Evolutionary conservation across 2,329 filamentous ascomycete species (phyloP).

Genomic region (Apiospora phragmitis): DNA sequence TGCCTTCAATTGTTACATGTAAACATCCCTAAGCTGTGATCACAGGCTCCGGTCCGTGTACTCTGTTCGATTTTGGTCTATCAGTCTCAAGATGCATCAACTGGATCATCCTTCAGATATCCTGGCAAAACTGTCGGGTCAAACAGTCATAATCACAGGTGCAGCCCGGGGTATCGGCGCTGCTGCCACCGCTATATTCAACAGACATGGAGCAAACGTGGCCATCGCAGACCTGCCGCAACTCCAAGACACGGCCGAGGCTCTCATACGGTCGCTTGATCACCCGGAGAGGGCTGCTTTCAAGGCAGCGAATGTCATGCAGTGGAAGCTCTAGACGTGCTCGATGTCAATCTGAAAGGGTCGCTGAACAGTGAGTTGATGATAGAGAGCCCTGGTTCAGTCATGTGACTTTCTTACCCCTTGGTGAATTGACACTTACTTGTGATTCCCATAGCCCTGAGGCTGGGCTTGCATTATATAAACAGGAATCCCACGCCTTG

Average conservation of each 20-base stretch:
- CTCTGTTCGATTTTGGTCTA: neutral
- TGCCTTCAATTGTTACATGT: neutral
- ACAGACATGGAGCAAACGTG: conserved; percentile 37
- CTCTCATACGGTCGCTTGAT: conserved; percentile 29
- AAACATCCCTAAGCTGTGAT: neutral
- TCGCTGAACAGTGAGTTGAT: conserved; percentile 41
- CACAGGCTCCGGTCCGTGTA: neutral
- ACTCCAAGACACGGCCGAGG: conserved; percentile 25
- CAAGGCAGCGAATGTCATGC: conserved; percentile 34
- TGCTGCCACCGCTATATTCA: conserved; percentile 37
- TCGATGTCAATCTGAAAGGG: conserved; percentile 45
- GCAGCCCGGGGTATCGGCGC: conserved; percentile 42
- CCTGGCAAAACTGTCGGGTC: conserved; percentile 20
- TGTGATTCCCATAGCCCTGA: conserved; percentile 27
- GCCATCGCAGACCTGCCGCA: conserved; percentile 37
- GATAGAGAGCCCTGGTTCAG: neutral
- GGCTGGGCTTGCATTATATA: conserved; percentile 30
- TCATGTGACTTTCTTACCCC: neutral
- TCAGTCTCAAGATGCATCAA: neutral
- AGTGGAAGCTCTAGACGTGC: conserved; percentile 35
- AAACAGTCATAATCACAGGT: conserved; percentile 41
- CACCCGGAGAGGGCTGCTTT: conserved; percentile 34
- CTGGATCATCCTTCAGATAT: neutral
- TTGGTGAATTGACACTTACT: neutral
- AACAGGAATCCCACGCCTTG: conserved; percentile 16